Base-by-base conservation (phyloP, 345 rosid species). In the Pistacia vera region DNA sequence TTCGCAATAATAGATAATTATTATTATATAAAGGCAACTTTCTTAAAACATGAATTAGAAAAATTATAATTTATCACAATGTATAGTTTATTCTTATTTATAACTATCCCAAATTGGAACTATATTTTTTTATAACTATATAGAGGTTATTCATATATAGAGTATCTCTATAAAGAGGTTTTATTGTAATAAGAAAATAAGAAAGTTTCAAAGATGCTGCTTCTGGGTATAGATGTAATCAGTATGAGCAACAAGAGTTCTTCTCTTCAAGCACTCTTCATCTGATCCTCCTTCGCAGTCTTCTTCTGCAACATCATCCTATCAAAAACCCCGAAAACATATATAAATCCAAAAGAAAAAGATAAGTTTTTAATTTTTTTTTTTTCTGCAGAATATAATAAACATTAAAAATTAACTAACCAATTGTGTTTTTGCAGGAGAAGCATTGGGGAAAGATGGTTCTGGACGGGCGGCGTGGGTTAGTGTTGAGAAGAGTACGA, bases 221-320 rank as follows among this genome's bases (percentile, higher is more conserved):
- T 83, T 83, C 82, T 86, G 90, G 70, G 90, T 86, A 73, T 84
- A 90, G 60, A 89, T 85, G 55, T 90, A 90, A 69, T 90, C 92
- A 38, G 62, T 28, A 83, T 90, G 91, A 67, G 90, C 86, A 20
- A 83, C 86, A 58, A 87, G 86, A 75, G 91, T 78, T 74, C 89
- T 85, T 73, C 85, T 82, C 73, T 72, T 75, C 81, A 87, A 68
- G 63, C 94, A 89, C 69, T 89, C 91, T 38, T 90, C 90, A 41
- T 87, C 86, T 30, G 63, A 83, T 28, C 76, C 65, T 38, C 86
- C 88, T 61, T 84, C 82, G 58, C 94, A 89, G 86, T 55, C 76
- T 59, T 81, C 87, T 16, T 76, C 86, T 14, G 74, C 70, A 22
- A 72, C 84, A 13, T 25, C 56, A 22, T 48, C 62, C 67, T 82